These are phyloP conservation scores for Cercophora sp. DNA, from an alignment of 495 filamentous ascomycete species.

Conservation along the genomic window DNA sequence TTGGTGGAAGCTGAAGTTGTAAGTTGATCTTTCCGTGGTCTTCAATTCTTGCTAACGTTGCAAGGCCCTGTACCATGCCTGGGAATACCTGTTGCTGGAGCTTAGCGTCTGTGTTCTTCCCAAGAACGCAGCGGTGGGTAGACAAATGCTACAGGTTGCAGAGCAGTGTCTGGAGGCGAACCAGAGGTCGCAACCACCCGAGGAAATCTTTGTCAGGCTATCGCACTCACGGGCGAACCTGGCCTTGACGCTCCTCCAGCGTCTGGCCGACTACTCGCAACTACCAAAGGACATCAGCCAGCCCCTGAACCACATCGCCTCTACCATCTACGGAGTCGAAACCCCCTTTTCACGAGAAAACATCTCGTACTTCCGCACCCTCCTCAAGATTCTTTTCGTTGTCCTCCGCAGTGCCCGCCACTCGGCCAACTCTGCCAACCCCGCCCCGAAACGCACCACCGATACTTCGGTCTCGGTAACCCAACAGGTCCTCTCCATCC, in stretches of 20 bases:
- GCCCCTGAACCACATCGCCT: constrained; percentile 64
- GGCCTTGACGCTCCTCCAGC: constrained; percentile 70
- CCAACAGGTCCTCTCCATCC: constrained; percentile 63
- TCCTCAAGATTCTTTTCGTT: constrained; percentile 83
- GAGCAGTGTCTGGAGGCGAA: constrained; percentile 71
- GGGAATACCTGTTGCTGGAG: constrained; percentile 85
- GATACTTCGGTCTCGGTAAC: constrained; percentile 36
- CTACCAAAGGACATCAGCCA: constrained; percentile 55
- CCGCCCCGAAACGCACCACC: constrained; percentile 18
- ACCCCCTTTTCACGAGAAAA: constrained; percentile 60
- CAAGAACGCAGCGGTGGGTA: constrained; percentile 55
- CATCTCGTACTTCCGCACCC: constrained; percentile 70
- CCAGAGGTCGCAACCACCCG: constrained; percentile 57
- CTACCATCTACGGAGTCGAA: constrained; percentile 59
- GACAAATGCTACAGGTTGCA: constrained; percentile 63
- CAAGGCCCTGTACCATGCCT: constrained; percentile 75
- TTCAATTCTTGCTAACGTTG: constrained; percentile 25
- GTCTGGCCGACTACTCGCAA: constrained; percentile 62
- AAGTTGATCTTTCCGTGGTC: constrained; percentile 35
- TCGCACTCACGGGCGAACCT: constrained; percentile 70
- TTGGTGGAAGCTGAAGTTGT: constrained; percentile 88
- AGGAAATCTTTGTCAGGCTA: constrained; percentile 68
- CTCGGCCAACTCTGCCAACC: constrained; percentile 20
- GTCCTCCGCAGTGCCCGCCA: constrained; percentile 56
- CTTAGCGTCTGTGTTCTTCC: constrained; percentile 65